Evolutionary conservation across 2,329 filamentous ascomycete genomes (phyloP).

Genomic region (Aureobasidium sp.): DNA sequence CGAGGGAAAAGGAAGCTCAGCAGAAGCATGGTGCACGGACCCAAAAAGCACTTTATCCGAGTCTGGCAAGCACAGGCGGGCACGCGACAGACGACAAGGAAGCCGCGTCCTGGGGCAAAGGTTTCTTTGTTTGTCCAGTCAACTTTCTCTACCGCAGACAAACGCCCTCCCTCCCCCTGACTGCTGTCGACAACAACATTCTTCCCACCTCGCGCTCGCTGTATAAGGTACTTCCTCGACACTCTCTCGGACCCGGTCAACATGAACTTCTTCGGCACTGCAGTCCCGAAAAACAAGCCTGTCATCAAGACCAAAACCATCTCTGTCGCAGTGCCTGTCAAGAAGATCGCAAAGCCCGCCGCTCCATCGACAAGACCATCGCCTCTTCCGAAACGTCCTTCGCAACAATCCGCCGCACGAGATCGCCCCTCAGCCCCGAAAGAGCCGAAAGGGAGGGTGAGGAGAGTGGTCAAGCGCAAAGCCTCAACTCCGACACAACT

Average conservation of each 20-base stretch:
- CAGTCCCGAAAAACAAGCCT: slow-evolving; percentile 10
- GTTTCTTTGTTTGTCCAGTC: not conserved
- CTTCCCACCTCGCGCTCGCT: not conserved
- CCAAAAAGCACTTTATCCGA: not conserved
- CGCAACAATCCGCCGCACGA: not conserved
- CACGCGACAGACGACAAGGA: not conserved
- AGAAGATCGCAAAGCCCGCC: not conserved
- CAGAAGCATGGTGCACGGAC: not conserved
- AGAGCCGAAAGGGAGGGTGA: slow-evolving; percentile 15
- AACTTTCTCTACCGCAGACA: not conserved
- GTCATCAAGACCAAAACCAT: slow-evolving; percentile 14
- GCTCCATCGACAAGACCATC: not conserved
- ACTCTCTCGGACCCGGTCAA: not conserved
- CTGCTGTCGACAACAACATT: slow-evolving; percentile 3
- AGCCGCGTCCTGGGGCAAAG: slow-evolving; percentile 2
- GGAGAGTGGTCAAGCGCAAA: slow-evolving; percentile 30
- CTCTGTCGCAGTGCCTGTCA: slow-evolving; percentile 1
- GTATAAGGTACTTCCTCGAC: not conserved
- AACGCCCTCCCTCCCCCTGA: not conserved
- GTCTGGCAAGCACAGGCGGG: not conserved
- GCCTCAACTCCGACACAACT: slow-evolving; percentile 28
- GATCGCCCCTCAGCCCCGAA: not conserved
- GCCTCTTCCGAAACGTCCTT: slow-evolving; percentile 1
- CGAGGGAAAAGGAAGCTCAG: not conserved
- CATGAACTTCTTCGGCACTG: slow-evolving; percentile 16